These are phyloP conservation scores for Acanthamoeba triangularis DNA, from an alignment of 208 protist genomes.

Conservation along the genomic window DNA sequence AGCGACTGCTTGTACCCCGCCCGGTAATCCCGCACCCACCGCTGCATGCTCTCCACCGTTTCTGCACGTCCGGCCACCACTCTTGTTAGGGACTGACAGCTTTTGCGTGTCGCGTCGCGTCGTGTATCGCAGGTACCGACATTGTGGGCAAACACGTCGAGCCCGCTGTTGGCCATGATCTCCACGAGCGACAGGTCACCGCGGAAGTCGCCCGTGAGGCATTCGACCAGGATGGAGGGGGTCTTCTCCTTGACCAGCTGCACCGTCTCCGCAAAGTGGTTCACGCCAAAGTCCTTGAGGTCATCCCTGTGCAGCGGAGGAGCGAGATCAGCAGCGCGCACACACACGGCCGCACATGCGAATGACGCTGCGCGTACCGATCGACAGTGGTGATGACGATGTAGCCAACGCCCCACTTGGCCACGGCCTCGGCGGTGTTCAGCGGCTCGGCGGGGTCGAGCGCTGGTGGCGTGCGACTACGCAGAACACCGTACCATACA, in stretches of 20 bases:
- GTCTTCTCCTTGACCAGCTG: conserved; percentile 93
- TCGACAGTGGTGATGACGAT: conserved; percentile 99
- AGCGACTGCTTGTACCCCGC: conserved; percentile 98
- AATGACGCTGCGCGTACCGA: conserved; percentile 88
- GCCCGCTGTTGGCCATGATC: conserved; percentile 94
- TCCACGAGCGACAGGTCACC: conserved; percentile 94
- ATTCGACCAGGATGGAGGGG: conserved; percentile 95
- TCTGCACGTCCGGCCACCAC: conserved; percentile 3
- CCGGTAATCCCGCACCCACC: conserved; percentile 95
- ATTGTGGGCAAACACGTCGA: conserved; percentile 99
- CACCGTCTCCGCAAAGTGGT: conserved; percentile 96
- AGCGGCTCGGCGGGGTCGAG: conserved; percentile 97
- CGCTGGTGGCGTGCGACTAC: conserved; percentile 94
- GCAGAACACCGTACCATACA: neutral
- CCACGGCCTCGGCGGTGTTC: conserved; percentile 96
- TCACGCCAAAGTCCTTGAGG: conserved; percentile 95
- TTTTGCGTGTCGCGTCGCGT: neutral
- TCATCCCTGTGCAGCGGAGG: conserved; percentile 90
- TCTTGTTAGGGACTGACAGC: neutral
- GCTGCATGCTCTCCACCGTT: conserved; percentile 78
- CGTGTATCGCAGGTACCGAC: conserved; percentile 95
- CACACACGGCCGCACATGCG: neutral
- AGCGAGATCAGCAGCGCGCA: too few species aligned
- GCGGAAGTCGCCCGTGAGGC: conserved; percentile 98
- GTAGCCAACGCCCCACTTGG: conserved; percentile 98